Percentiles rank a stretch among this genome's conserved stretches.
phyloP scores from a whole-genome alignment of 75 land plant genomes.

The Selaginella moellendorffii region DNA sequence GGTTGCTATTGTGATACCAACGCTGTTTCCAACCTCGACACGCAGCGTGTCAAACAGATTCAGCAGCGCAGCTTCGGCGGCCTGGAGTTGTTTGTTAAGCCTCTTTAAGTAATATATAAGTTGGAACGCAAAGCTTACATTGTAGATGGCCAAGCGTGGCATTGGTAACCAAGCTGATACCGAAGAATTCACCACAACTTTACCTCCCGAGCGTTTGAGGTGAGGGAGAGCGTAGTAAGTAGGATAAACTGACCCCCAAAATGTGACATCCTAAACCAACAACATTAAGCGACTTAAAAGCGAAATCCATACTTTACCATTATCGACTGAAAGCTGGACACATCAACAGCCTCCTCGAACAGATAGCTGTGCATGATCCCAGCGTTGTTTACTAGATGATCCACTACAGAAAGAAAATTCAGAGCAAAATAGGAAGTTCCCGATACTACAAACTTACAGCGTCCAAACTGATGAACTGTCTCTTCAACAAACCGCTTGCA shows the following conservation, averaged over 20 bases:
- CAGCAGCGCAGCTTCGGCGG: conserved; percentile 52
- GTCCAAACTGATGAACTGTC: conserved; percentile 46
- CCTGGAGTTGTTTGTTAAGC: no score
- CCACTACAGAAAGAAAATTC: conserved; percentile 37
- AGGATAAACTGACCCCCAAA: conserved; percentile 91
- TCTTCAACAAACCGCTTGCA: conserved; percentile 55
- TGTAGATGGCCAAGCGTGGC: conserved; percentile 76
- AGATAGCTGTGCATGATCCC: conserved; percentile 53
- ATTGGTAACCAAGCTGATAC: conserved; percentile 62
- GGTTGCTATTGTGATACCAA: conserved; percentile 44
- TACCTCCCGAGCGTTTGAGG: conserved; percentile 42
- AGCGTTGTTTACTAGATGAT: conserved; percentile 80
- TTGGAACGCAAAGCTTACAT: conserved; percentile 42
- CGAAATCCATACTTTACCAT: conserved; percentile 29
- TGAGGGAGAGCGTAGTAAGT: conserved; percentile 69
- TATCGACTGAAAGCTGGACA: conserved; percentile 40
- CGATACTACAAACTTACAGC: conserved; percentile 29
- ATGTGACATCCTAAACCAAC: conserved; percentile 49
- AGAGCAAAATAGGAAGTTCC: background rate
- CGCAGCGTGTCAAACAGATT: conserved; percentile 51
- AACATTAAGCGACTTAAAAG: background rate
- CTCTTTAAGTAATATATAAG: no score
- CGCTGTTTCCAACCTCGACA: conserved; percentile 37
- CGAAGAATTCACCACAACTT: conserved; percentile 66
- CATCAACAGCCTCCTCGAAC: conserved; percentile 54